phyloP scores from a whole-genome alignment of 495 filamentous ascomycete species.

The Hypoxylon subgilvum region DNA sequence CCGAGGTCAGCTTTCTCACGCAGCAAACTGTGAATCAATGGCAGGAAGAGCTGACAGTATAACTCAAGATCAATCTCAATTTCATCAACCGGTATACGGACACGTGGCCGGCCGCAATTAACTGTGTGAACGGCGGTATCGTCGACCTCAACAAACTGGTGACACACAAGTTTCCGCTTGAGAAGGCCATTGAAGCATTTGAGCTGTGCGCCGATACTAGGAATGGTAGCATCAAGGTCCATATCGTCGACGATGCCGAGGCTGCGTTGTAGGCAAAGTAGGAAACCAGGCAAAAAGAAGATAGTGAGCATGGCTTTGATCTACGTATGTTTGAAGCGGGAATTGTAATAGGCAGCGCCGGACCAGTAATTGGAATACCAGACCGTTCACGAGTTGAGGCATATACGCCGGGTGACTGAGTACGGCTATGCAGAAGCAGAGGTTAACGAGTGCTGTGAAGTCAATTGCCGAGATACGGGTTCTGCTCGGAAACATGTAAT shows the following conservation, averaged over 20 bases:
- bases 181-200: conserved; percentile 62
- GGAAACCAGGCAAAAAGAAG: neutral
- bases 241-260: conserved; percentile 62
- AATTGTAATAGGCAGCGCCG: conserved; percentile 9
- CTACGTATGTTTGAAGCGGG: conserved; percentile 19
- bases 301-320: conserved; percentile 10
- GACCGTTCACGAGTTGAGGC: conserved; percentile 1
- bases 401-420: neutral
- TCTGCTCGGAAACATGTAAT: neutral
- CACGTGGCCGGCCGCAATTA: conserved; percentile 66
- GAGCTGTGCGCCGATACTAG: conserved; percentile 55
- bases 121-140: conserved; percentile 55
- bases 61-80: conserved; percentile 63
- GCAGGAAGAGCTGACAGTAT: conserved; percentile 12
- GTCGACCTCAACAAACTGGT: conserved; percentile 59
- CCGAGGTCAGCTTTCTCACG: conserved; percentile 49
- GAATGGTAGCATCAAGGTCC: conserved; percentile 63
- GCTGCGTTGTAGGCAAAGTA: conserved; percentile 20
- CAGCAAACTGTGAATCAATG: neutral
- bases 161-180: conserved; percentile 61
- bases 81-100: conserved; percentile 70
- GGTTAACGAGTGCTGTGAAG: neutral
- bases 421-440: conserved; percentile 23
- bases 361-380: conserved; percentile 5
- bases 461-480: conserved; percentile 7